These are phyloP conservation scores for Parafenestella ontariensis DNA, from an alignment of 2,329 filamentous ascomycete species.

Conservation along the genomic window DNA sequence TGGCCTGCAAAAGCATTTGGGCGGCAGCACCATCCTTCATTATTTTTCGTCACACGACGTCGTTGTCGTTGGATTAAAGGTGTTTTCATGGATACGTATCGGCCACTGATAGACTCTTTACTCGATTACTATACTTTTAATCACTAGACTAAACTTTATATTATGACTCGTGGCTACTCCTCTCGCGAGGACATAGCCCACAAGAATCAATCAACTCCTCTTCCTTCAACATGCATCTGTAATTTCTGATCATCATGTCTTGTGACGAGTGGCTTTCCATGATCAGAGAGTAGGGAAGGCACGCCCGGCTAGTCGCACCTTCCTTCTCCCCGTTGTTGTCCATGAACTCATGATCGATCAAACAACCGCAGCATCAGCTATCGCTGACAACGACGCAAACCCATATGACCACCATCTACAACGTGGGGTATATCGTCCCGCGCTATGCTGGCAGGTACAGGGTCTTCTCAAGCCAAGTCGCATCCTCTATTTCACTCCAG, in stretches of 20 bases:
- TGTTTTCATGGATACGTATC: background rate
- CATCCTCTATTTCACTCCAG: too few species aligned
- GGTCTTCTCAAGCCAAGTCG: too few species aligned
- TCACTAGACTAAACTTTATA: slow-evolving; percentile 23
- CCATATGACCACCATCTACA: too few species aligned
- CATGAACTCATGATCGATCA: too few species aligned
- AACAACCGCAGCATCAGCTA: too few species aligned
- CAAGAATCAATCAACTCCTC: background rate
- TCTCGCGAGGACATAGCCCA: slow-evolving; percentile 15
- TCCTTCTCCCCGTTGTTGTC: background rate
- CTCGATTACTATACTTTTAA: slow-evolving; percentile 21
- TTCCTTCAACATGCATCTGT: too few species aligned
- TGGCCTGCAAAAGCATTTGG: slow-evolving; percentile 6
- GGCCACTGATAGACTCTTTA: slow-evolving; percentile 11
- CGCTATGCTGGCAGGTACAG: too few species aligned
- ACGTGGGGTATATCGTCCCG: too few species aligned
- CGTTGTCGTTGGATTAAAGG: background rate
- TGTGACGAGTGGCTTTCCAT: too few species aligned
- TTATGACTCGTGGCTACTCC: slow-evolving; percentile 4
- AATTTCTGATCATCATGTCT: too few species aligned
- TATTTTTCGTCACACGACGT: background rate
- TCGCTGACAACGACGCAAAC: too few species aligned
- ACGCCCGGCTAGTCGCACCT: background rate
- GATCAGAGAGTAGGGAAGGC: background rate
- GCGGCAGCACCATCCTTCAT: slow-evolving; percentile 2